A percentile compares a stretch with the other conserved stretches of the same genome.
Evolutionary conservation across 768 basidiomycete genomes (phyloP).

Genomic region (Calocera viscosa): DNA sequence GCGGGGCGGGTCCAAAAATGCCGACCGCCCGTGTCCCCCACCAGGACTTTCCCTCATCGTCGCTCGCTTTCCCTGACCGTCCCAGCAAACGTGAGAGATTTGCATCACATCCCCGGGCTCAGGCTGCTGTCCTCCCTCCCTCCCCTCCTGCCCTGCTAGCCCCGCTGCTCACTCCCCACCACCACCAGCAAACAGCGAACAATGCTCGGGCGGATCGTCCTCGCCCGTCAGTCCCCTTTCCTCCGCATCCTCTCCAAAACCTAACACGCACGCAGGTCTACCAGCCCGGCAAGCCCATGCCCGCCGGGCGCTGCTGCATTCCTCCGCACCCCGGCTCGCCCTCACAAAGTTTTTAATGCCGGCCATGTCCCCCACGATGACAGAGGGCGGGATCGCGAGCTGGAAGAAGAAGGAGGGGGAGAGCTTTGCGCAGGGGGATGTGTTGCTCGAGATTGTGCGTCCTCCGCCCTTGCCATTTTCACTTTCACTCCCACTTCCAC

Average conservation of each 20-base stretch:
- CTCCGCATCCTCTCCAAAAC: too few species aligned
- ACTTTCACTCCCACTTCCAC: background rate
- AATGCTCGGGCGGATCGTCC: slow-evolving; percentile 24
- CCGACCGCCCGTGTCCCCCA: too few species aligned
- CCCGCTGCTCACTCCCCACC: slow-evolving; percentile 10
- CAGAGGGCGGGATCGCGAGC: slow-evolving; percentile 91
- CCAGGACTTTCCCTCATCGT: too few species aligned
- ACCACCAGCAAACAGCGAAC: background rate
- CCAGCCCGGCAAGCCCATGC: background rate
- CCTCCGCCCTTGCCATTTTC: background rate
- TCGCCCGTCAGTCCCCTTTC: slow-evolving; percentile 6
- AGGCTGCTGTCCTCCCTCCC: background rate
- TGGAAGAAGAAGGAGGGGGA: slow-evolving; percentile 99
- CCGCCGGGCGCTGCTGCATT: slow-evolving; percentile 39
- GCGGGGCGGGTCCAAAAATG: too few species aligned
- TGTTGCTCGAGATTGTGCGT: slow-evolving; percentile 86
- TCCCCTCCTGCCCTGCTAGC: background rate
- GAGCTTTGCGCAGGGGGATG: slow-evolving; percentile 75
- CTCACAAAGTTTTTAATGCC: slow-evolving; percentile 89
- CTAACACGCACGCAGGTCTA: background rate
- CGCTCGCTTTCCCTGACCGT: too few species aligned
- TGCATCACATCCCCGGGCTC: too few species aligned
- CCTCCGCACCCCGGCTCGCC: slow-evolving; percentile 62
- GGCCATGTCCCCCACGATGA: slow-evolving; percentile 99
- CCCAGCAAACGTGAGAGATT: too few species aligned